Evolutionary conservation across 2,329 filamentous ascomycete species (phyloP).

Genomic region (Ramichloridium luteum): DNA sequence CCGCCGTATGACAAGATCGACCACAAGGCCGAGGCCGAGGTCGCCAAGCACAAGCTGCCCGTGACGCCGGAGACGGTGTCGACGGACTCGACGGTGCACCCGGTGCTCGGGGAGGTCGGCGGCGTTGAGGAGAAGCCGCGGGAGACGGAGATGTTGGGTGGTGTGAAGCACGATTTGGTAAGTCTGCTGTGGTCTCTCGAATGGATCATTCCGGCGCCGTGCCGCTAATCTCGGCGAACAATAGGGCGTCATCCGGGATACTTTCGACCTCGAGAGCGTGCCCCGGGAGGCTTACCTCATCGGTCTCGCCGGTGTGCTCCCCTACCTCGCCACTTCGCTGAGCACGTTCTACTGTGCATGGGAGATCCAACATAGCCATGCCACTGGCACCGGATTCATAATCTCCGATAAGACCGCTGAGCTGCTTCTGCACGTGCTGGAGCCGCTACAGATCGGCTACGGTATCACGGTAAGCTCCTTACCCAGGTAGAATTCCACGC

Average conservation of each 20-base stretch:
- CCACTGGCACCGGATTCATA: slow-evolving; percentile 49
- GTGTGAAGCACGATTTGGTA: slow-evolving; percentile 29
- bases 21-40: slow-evolving; percentile 43
- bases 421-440: slow-evolving; percentile 59
- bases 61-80: slow-evolving; percentile 50
- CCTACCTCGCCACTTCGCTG: slow-evolving; percentile 70
- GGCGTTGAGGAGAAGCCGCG: slow-evolving; percentile 20
- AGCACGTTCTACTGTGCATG: slow-evolving; percentile 73
- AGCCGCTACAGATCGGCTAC: slow-evolving; percentile 82
- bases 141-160: slow-evolving; percentile 35
- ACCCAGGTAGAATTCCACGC: slow-evolving; percentile 3
- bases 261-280: slow-evolving; percentile 35
- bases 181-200: slow-evolving; percentile 3
- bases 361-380: slow-evolving; percentile 60
- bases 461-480: slow-evolving; percentile 58
- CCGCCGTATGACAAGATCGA: slow-evolving; percentile 38
- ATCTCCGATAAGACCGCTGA: slow-evolving; percentile 61
- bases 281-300: slow-evolving; percentile 38
- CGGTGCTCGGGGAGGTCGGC: slow-evolving; percentile 29
- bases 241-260: slow-evolving; percentile 31
- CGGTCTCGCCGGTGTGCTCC: slow-evolving; percentile 39
- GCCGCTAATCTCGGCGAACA: not conserved
- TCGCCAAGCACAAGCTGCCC: slow-evolving; percentile 45
- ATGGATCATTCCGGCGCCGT: not conserved
- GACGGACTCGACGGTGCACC: slow-evolving; percentile 39